A percentile compares a stretch with the other conserved stretches of the same genome.
Evolutionary conservation across 345 rosid genomes (phyloP).

Genomic region (Anastatica hierochuntica): DNA sequence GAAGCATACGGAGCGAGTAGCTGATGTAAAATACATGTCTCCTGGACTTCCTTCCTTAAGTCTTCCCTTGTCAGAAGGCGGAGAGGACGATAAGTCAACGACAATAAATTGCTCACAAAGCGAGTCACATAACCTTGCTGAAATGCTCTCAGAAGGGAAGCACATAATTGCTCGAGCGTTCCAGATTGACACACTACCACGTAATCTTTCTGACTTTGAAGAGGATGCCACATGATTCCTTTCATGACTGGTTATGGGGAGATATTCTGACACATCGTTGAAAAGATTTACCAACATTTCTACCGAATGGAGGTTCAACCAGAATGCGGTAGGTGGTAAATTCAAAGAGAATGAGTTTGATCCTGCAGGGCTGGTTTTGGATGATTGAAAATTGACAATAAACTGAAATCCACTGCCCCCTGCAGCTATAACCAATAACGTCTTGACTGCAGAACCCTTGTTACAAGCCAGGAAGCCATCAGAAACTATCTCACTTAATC

Average conservation of each 20-base stretch:
- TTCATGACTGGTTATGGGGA: slow-evolving; percentile 21
- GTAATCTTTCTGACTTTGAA: slow-evolving; percentile 39
- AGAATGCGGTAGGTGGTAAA: slow-evolving; percentile 53
- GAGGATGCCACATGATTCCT: slow-evolving; percentile 22
- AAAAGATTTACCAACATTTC: slow-evolving; percentile 44
- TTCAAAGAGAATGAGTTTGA: slow-evolving; percentile 47
- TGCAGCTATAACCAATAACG: slow-evolving; percentile 48
- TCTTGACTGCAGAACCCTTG: slow-evolving; percentile 37
- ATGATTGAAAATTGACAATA: slow-evolving; percentile 27
- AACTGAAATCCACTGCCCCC: slow-evolving; percentile 42
- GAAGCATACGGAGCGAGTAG: slow-evolving; percentile 42
- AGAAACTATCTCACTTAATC: slow-evolving; percentile 22
- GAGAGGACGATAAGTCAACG: slow-evolving; percentile 46
- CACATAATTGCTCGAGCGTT: slow-evolving; percentile 66
- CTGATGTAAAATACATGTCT: slow-evolving; percentile 32
- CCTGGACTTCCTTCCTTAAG: slow-evolving; percentile 27
- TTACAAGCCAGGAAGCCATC: slow-evolving; percentile 31
- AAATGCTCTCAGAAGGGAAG: slow-evolving; percentile 46
- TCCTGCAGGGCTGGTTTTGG: slow-evolving; percentile 32
- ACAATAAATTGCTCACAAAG: slow-evolving; percentile 62
- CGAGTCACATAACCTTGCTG: slow-evolving; percentile 28
- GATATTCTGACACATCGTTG: slow-evolving; percentile 39
- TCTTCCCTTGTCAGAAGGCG: slow-evolving; percentile 25
- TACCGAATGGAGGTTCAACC: slow-evolving; percentile 59
- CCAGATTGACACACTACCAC: slow-evolving; percentile 45